phyloP scores from a whole-genome alignment of 2,329 filamentous ascomycete species.

The Corinectria fuckeliana region DNA sequence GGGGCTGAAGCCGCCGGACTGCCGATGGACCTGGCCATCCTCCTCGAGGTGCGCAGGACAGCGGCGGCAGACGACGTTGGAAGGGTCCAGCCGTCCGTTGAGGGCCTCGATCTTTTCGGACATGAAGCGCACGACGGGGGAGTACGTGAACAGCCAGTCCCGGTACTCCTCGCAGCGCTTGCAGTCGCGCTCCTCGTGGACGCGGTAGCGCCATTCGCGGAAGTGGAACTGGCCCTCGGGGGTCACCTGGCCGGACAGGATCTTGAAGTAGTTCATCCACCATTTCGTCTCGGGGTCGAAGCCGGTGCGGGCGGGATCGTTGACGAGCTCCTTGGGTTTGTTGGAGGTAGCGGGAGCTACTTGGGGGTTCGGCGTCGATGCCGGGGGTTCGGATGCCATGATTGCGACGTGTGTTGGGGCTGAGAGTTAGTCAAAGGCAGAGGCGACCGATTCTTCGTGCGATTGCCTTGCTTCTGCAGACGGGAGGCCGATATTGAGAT shows the following conservation, averaged over 20 bases:
- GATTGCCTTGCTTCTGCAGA: background rate
- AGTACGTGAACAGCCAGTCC: conserved; percentile 84
- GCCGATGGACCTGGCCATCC: conserved; percentile 66
- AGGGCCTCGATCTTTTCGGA: conserved; percentile 80
- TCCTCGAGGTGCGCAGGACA: conserved; percentile 68
- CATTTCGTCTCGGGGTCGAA: conserved; percentile 66
- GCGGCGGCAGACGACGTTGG: conserved; percentile 82
- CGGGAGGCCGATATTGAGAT: background rate
- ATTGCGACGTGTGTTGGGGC: background rate
- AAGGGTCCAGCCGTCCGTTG: conserved; percentile 74
- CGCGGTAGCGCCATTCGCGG: conserved; percentile 75
- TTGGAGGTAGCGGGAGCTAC: conserved; percentile 19
- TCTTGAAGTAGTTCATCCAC: conserved; percentile 88
- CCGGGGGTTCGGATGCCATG: conserved; percentile 32
- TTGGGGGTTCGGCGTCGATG: conserved; percentile 20
- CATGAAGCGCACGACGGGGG: conserved; percentile 86
- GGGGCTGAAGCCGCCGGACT: conserved; percentile 83
- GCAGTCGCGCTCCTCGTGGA: conserved; percentile 81
- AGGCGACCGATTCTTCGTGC: background rate
- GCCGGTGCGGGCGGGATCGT: conserved; percentile 66
- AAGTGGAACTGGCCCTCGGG: conserved; percentile 75
- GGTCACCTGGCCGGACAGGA: conserved; percentile 76
- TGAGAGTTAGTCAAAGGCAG: background rate
- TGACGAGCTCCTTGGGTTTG: conserved; percentile 50
- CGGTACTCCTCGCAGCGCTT: conserved; percentile 80